Conservation (phyloP, 371 early-diverging fungal species). For the Apophysomyces ossiformis region DNA sequence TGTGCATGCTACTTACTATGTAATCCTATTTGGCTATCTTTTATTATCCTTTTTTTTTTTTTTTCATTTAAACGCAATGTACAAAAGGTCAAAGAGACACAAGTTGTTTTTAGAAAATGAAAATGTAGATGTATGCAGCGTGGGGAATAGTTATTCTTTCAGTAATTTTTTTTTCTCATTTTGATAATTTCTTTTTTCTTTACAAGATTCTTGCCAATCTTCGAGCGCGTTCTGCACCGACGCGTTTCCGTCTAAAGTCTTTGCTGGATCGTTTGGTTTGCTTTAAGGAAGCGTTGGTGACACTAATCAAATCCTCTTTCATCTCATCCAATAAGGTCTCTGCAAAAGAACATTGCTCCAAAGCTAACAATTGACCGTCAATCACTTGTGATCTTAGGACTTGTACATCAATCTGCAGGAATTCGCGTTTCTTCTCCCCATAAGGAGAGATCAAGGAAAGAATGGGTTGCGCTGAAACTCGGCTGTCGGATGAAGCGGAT, state of each 20-base stretch:
- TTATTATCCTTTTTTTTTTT: too few species aligned
- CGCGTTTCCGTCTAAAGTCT: not conserved
- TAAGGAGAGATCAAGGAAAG: constrained; percentile 43
- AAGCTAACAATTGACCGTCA: constrained; percentile 32
- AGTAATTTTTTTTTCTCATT: not conserved
- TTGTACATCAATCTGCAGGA: constrained; percentile 50
- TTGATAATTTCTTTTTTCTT: not conserved
- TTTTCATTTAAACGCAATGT: too few species aligned
- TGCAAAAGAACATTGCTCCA: constrained; percentile 33
- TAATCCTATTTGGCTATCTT: too few species aligned
- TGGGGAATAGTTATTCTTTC: not conserved
- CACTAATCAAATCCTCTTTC: constrained; percentile 21
- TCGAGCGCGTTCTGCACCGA: not conserved
- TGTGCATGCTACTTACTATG: too few species aligned
- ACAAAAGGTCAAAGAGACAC: too few species aligned
- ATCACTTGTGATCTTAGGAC: constrained; percentile 45
- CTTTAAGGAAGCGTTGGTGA: not conserved
- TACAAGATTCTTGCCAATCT: not conserved
- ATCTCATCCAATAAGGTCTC: constrained; percentile 19
- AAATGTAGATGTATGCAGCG: not conserved
- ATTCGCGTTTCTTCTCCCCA: constrained; percentile 21
- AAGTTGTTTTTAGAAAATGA: not conserved
- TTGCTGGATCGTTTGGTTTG: not conserved
- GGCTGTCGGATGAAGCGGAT: not conserved
- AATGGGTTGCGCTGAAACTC: constrained; percentile 2